Evolutionary conservation across 2,329 filamentous ascomycete species (phyloP).

Genomic region (Aspergillus sojae): DNA sequence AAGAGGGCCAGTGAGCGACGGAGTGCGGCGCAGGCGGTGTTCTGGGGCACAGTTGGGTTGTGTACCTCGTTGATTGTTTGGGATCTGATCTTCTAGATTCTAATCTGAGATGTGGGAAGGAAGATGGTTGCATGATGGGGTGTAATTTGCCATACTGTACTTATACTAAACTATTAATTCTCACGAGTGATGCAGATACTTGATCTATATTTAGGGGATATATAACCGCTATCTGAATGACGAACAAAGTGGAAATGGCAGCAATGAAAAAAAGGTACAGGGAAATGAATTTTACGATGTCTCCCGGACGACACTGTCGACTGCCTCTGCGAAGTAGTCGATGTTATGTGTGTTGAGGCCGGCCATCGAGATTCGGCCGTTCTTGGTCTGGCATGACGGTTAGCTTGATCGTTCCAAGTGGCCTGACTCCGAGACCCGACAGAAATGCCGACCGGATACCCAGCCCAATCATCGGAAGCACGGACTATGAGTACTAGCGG

Average conservation of each 20-base stretch:
- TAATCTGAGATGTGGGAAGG: too few relatives aligned
- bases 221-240: not conserved
- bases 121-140: not conserved
- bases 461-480: not conserved
- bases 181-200: not conserved
- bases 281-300: slow-evolving; percentile 25
- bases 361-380: slow-evolving; percentile 97
- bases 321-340: slow-evolving; percentile 87
- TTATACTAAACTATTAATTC: not conserved
- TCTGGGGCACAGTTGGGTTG: slow-evolving; percentile 76
- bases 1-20: slow-evolving; percentile 75
- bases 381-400: slow-evolving; percentile 68
- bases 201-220: not conserved
- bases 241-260: not conserved
- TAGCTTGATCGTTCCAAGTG: slow-evolving; percentile 10
- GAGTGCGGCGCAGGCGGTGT: slow-evolving; percentile 75
- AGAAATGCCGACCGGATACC: slow-evolving; percentile 2
- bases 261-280: slow-evolving; percentile 3
- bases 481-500: not conserved
- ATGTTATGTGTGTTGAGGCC: slow-evolving; percentile 92
- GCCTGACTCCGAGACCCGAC: not conserved
- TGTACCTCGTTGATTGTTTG: slow-evolving; percentile 75
- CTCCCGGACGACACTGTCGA: slow-evolving; percentile 75
- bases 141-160: not conserved
- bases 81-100: slow-evolving; percentile 65